Percentiles rank a stretch among this genome's conserved stretches.
Evolutionary conservation across 495 filamentous ascomycete species (phyloP).

Genomic region (Hyaloscypha variabilis): DNA sequence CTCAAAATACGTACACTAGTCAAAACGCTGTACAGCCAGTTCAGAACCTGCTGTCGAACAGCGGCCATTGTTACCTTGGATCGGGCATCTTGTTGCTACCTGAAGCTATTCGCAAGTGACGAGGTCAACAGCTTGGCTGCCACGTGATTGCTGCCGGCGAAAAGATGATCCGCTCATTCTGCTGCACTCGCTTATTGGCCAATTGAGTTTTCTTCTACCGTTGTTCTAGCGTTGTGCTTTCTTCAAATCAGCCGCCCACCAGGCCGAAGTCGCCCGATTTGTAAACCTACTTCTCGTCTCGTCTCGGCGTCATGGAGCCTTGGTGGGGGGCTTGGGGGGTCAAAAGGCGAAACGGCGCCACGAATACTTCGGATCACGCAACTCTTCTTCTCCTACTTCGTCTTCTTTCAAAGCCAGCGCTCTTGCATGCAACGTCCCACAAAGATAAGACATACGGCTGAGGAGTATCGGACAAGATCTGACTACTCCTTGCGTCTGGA

Average conservation of each 20-base stretch:
- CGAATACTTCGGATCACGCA: conserved; percentile 8
- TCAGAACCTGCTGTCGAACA: conserved; percentile 84
- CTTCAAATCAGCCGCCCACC: too few relatives aligned
- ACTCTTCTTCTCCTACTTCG: background rate
- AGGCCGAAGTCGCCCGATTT: conserved; percentile 20
- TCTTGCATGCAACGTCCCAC: conserved; percentile 10
- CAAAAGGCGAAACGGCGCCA: conserved; percentile 5
- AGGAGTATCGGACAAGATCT: conserved; percentile 62
- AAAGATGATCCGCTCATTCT: conserved; percentile 12
- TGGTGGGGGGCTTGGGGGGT: conserved; percentile 8
- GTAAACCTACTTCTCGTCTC: conserved; percentile 3
- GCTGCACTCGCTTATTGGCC: background rate
- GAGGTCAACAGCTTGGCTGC: conserved; percentile 3
- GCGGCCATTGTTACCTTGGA: conserved; percentile 57
- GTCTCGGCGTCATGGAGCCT: conserved; percentile 4
- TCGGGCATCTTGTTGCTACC: conserved; percentile 17
- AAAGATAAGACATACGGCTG: conserved; percentile 48
- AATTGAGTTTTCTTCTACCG: too few relatives aligned
- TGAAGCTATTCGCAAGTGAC: conserved; percentile 17
- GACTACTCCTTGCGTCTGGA: conserved; percentile 67
- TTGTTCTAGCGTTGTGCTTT: too few relatives aligned
- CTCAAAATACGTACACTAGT: conserved; percentile 62
- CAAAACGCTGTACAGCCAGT: conserved; percentile 93
- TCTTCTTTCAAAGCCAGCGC: conserved; percentile 3
- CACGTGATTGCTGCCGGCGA: conserved; percentile 1